Conservation (phyloP, 2,329 filamentous ascomycete species). For the Laburnicola sp. region DNA sequence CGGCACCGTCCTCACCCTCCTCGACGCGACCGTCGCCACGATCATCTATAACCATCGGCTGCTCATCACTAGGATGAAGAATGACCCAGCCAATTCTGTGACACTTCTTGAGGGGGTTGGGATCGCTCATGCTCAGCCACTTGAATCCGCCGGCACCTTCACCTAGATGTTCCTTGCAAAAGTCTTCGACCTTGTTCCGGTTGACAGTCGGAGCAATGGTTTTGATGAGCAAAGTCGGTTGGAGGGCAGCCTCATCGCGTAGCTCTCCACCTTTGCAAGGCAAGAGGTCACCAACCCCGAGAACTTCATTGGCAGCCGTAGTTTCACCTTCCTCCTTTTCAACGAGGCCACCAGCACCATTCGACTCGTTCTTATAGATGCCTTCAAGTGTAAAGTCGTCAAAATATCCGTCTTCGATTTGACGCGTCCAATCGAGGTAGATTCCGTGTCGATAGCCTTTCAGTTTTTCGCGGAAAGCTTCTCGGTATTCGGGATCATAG, state of each 20-base stretch:
- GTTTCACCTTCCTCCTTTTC: conserved; percentile 97
- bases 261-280: conserved; percentile 83
- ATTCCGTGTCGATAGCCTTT: conserved; percentile 77
- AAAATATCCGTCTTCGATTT: conserved; percentile 81
- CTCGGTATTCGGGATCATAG: conserved; percentile 81
- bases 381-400: conserved; percentile 95
- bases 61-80: conserved; percentile 77
- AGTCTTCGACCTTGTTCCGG: conserved; percentile 87
- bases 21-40: conserved; percentile 74
- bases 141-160: conserved; percentile 91
- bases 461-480: conserved; percentile 72
- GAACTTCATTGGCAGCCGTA: conserved; percentile 85
- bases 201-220: conserved; percentile 96
- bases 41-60: conserved; percentile 63
- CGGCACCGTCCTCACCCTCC: conserved; percentile 60
- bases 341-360: conserved; percentile 78
- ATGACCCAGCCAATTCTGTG: conserved; percentile 99
- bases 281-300: conserved; percentile 88
- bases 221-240: conserved; percentile 95
- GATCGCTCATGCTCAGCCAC: conserved; percentile 93
- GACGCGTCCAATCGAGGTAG: conserved; percentile 86
- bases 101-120: conserved; percentile 94
- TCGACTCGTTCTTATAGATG: conserved; percentile 89
- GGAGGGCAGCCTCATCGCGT: conserved; percentile 82
- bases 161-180: conserved; percentile 91